Base-by-base conservation (phyloP, 106 monocot species). In the Narthecium ossifragum region DNA sequence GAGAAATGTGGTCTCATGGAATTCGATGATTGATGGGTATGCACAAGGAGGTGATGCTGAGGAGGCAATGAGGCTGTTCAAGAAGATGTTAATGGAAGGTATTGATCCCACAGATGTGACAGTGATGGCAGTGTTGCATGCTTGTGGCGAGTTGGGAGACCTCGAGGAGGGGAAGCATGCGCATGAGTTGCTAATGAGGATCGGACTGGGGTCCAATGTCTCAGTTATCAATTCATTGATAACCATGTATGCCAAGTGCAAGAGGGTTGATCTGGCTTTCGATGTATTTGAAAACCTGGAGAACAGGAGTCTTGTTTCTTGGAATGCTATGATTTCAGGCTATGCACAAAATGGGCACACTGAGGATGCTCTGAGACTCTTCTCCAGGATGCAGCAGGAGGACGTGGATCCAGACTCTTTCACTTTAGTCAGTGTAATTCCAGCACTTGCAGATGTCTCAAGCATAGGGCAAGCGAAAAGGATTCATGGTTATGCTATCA, bases 311-410 rank as follows among this genome's bases (percentile, higher is more conserved):
- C 55, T 69, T 11, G 76, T 92, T 14, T 81, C 92, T 0, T 92
- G 92, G 92, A 92, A 92, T 61, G 75, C 84, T 0, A 92, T 88
- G 88, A 88, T 92, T 37, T 71, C 73, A 6, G 84, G 92, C 39
- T 85, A 62, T 50, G 46, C 76, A 0, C 88, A 88, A 62, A 84
- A 88, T 34, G 70, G 59, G 2, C 49, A 31, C 9, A 21, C 73
- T 0, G 53, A 68, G 0, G 73, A 78, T 21, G 84, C 88, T 13
- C 41, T 82, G 23, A 37, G 51, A 26, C 71, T 76, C 55, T 85
- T 93, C 46, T 33, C 37, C 55, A 69, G 55, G 65, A 88, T 88
- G 82, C 43, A 9, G 9, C 2, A 14, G 4, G 70, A 61, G 30
- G 64, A 63, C 43, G 51, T 77, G 8, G 67, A 57, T 6, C 74